Base-by-base conservation (phyloP, 805 yeast species). In the Pichia eremophila region DNA sequence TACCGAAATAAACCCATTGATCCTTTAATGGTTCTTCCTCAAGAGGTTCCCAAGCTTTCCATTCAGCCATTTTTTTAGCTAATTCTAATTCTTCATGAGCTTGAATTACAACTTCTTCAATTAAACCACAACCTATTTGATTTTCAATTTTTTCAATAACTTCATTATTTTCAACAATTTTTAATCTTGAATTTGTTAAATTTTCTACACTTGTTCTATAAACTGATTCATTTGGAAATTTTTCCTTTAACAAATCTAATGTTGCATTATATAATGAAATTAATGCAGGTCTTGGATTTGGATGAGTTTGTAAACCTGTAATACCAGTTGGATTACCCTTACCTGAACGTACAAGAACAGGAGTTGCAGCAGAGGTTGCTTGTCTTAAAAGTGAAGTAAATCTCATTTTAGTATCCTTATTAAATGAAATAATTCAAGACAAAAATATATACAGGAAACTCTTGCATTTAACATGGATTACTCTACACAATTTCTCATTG, bases 1-100 rank as follows among this genome's bases (percentile, higher is more conserved):
- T 81, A 29, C 87, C 89, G 62, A 81, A 83, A 67, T 83, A 83
- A 40, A 77, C 79, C 95, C 95, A 86, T 65, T 85, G 93, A 67
- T 82, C 95, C 22, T 77, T 81, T 54, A 81, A 71, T 14, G 95
- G 90, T 64, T 81, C 75, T 64, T 84, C 95, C 63, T 79, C 86
- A 50, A 86, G 74, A 53, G 80, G 85, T 57, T 83, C 89, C 95
- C 95, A 87, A 38, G 64, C 72, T 64, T 82, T 80, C 75, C 82
- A 76, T 52, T 74, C 77, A 44, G 83, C 81, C 72, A 87, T 69
- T 62, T 81, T 74, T 58, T 77, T 69, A 43, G 85, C 81, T 57
- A 87, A 73, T 47, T 72, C 74, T 57, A 78, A 77, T 68, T 87
- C 95, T 50, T 85, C 93, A 56, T 81, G 76, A 15, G 95, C 95